Evolutionary conservation across 2,329 filamentous ascomycete genomes (phyloP).

Genomic region (Pleurostoma richardsiae): DNA sequence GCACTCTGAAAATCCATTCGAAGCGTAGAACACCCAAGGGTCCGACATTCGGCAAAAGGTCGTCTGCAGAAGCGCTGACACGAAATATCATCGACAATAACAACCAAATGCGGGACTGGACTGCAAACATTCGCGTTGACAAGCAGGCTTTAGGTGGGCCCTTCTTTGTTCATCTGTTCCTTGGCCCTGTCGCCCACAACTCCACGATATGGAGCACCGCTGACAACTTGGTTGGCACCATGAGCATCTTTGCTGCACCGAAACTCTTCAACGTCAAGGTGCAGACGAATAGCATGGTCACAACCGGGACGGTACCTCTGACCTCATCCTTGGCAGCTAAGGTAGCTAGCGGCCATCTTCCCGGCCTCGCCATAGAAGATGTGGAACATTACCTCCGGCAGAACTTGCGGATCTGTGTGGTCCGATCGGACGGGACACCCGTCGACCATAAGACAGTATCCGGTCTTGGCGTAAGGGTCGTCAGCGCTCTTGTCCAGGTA

Average conservation of each 20-base stretch:
- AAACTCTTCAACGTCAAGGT: slow-evolving; percentile 16
- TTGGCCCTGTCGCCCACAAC: slow-evolving; percentile 47
- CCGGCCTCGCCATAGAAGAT: slow-evolving; percentile 26
- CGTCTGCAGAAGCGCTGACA: slow-evolving; percentile 15
- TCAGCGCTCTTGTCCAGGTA: slow-evolving; percentile 29
- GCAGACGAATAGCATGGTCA: slow-evolving; percentile 25
- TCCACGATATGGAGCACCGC: slow-evolving; percentile 44
- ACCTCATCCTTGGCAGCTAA: slow-evolving; percentile 42
- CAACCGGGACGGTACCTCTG: slow-evolving; percentile 46
- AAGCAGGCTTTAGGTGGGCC: slow-evolving; percentile 57
- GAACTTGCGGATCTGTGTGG: slow-evolving; percentile 27
- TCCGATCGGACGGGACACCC: slow-evolving; percentile 18
- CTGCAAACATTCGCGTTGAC: slow-evolving; percentile 58
- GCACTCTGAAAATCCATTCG: slow-evolving; percentile 19
- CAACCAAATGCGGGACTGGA: slow-evolving; percentile 56
- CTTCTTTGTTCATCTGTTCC: slow-evolving; percentile 64
- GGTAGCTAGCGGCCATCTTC: slow-evolving; percentile 28
- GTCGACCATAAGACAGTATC: slow-evolving; percentile 20
- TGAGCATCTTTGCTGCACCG: slow-evolving; percentile 46
- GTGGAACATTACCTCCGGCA: slow-evolving; percentile 35
- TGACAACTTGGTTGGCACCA: slow-evolving; percentile 54
- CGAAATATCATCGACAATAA: slow-evolving; percentile 27
- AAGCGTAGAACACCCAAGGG: slow-evolving; percentile 3
- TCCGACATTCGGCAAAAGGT: slow-evolving; percentile 1
- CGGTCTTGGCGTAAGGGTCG: slow-evolving; percentile 28